Evolutionary conservation across 177 flowering plant genomes (phyloP).

Genomic region (Vitis hybrid): DNA sequence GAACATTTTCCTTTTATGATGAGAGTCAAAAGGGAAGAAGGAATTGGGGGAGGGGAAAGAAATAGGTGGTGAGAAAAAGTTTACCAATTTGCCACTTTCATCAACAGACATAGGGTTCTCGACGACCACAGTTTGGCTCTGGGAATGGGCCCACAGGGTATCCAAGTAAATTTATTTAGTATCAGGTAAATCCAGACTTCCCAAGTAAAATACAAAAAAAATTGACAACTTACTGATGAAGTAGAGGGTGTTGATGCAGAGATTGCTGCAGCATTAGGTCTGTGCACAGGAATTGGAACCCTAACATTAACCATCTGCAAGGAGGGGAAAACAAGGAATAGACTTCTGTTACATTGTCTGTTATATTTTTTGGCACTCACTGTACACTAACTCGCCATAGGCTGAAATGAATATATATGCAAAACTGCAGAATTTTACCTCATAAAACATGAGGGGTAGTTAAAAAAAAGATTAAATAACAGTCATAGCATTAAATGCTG

Average conservation of each 20-base stretch:
- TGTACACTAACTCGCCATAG: too few relatives aligned
- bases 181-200: not conserved
- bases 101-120: constrained; percentile 97
- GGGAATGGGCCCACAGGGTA: constrained; percentile 33
- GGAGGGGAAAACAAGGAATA: not conserved
- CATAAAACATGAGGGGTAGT: not conserved
- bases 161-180: not conserved
- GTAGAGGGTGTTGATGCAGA: constrained; percentile 50
- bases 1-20: constrained; percentile 1
- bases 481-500: too few relatives aligned
- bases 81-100: constrained; percentile 94
- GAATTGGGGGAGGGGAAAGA: not conserved
- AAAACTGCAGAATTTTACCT: not conserved
- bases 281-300: constrained; percentile 53
- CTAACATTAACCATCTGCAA: constrained; percentile 57
- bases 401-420: not conserved
- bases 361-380: not conserved
- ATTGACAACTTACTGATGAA: constrained; percentile 52
- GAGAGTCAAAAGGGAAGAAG: not conserved
- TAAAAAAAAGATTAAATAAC: too few relatives aligned
- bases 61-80: not conserved
- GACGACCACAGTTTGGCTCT: constrained; percentile 88
- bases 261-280: constrained; percentile 51
- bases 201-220: not conserved
- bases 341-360: too few relatives aligned